Evolutionary conservation across 2,329 filamentous ascomycete species (phyloP).

Genomic region (Westerdykella aurantiaca): DNA sequence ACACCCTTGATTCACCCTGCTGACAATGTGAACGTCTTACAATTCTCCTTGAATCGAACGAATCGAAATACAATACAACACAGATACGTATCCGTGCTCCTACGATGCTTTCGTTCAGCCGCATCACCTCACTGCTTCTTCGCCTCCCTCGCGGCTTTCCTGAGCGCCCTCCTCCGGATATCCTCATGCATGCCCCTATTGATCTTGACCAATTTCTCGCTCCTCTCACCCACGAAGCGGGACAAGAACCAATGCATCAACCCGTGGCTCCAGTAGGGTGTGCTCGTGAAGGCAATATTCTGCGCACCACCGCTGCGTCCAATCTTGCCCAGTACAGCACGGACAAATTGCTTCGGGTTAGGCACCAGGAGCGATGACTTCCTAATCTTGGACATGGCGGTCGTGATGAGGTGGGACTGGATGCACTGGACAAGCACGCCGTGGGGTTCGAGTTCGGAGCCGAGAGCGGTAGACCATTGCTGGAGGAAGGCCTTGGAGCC

Average conservation of each 20-base stretch:
- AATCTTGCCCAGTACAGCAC: constrained; percentile 70
- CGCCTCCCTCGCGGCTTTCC: constrained; percentile 74
- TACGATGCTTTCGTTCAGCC: too few relatives aligned
- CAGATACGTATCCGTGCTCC: too few relatives aligned
- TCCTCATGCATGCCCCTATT: constrained; percentile 72
- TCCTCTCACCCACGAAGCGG: constrained; percentile 55
- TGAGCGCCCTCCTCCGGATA: constrained; percentile 75
- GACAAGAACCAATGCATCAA: constrained; percentile 77
- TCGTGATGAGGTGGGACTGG: constrained; percentile 87
- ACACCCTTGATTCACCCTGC: too few relatives aligned
- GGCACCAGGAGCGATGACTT: constrained; percentile 72
- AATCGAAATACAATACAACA: too few relatives aligned
- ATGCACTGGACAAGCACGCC: constrained; percentile 88
- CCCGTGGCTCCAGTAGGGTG: constrained; percentile 89
- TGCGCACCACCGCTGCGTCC: constrained; percentile 73
- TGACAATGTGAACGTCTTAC: too few relatives aligned
- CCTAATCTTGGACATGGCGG: constrained; percentile 94
- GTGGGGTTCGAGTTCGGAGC: constrained; percentile 71
- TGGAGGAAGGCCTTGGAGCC: constrained; percentile 98
- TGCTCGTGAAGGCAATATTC: constrained; percentile 74
- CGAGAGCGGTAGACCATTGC: constrained; percentile 86
- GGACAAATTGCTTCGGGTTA: constrained; percentile 75
- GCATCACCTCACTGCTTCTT: constrained; percentile 51
- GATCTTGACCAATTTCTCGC: constrained; percentile 50
- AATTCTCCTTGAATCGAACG: too few relatives aligned